Percentiles rank a stretch among this genome's conserved stretches.
These are phyloP conservation scores for Dalbergia cochinchinensis DNA, from an alignment of 306 rosid species.

Conservation along the genomic window DNA sequence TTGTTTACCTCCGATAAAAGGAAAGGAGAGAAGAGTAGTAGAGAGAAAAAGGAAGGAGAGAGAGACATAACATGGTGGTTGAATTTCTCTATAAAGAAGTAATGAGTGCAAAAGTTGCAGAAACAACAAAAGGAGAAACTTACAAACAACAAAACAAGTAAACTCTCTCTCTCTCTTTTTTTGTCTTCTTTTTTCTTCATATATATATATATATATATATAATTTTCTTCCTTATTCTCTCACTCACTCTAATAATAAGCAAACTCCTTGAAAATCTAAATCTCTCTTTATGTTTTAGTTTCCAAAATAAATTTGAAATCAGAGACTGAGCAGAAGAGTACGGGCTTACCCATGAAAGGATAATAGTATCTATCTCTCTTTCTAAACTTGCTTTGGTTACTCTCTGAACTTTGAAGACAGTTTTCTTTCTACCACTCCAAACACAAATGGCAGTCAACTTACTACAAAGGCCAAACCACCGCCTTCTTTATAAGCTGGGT, in stretches of 20 bases:
- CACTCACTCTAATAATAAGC: background rate
- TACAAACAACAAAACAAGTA: constrained; percentile 35
- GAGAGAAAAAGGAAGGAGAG: background rate
- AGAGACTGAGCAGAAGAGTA: constrained; percentile 31
- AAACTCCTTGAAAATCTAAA: constrained; percentile 9
- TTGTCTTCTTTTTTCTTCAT: background rate
- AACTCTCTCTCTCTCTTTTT: background rate
- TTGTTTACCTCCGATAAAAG: constrained; percentile 55
- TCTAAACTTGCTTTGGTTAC: background rate
- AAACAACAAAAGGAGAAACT: constrained; percentile 47
- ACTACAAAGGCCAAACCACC: constrained; percentile 68
- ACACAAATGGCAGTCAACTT: constrained; percentile 48
- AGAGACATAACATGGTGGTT: constrained; percentile 55
- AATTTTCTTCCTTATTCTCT: too few relatives aligned
- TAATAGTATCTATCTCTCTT: background rate
- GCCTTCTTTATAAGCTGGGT: constrained; percentile 49
- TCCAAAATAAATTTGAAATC: constrained; percentile 56
- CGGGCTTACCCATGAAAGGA: constrained; percentile 66
- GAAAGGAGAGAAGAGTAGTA: background rate
- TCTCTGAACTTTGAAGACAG: background rate
- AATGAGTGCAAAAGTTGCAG: constrained; percentile 53
- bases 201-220: too few relatives aligned
- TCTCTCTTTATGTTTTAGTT: background rate
- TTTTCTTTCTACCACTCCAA: background rate
- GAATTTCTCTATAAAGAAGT: constrained; percentile 60